Evolutionary conservation across 202 grass and related monocot genomes (phyloP), one percentile per base, ranked within the genome.

Genomic region (Setaria viridis): DNA sequence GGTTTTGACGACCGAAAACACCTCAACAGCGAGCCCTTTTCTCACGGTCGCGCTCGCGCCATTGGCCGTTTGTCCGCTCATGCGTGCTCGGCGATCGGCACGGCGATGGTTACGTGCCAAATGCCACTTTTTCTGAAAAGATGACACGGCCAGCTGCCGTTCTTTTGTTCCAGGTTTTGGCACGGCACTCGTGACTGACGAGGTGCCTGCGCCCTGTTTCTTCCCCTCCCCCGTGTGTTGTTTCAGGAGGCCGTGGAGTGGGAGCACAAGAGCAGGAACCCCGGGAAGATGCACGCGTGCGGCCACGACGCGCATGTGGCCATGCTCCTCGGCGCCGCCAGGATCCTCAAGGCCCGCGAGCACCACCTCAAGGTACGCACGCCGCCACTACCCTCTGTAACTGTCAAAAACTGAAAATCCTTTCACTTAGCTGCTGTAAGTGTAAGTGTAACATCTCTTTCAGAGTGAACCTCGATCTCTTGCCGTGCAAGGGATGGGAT

Each of bases 301-400:
- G 96, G 96, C 3, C 96, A 99, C 82, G 96, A 99, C 86, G 96
- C 96, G 8, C 96, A 99, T 84, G 96, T 99, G 8, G 93, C 96
- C 12, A 99, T 99, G 96, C 96, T 99, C 37, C 90, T 99, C 77
- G 93, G 96, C 80, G 93, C 96, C 16, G 93, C 93, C 30, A 88
- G 55, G 79, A 96, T 99, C 73, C 87, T 99, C 73, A 95, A 95
- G 82, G 43, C 91, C 4, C 93, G 93, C 2, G 79, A 98, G 92
- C 78, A 88, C 75, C 86, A 79, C 57, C 81, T 98, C 74, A 86
- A 94, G 91, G 95, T 98, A 79, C 72, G 8, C 1, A 15, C 4
- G 2, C 6, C 0, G 0, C 14, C 0, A 35, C 34, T 35, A 35
- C 25, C 25, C 25, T 25, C 25, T 25, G 25, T 25, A 25, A 3